Evolutionary conservation across 176 grass and related monocot species (phyloP).

Genomic region (Pontederia crassipes): DNA sequence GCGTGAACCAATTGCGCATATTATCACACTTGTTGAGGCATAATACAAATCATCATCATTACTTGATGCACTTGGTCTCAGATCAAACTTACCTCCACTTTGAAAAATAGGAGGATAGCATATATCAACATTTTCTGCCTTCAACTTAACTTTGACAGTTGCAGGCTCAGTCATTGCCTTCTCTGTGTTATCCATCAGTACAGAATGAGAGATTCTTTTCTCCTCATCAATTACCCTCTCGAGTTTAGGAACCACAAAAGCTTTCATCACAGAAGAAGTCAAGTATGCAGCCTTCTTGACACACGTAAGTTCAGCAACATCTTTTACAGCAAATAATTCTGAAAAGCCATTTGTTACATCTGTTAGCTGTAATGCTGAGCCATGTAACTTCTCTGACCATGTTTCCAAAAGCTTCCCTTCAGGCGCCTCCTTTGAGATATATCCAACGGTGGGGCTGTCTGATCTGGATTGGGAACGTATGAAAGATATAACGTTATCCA

Average conservation of each 20-base stretch:
- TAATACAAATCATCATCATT: conserved; percentile 80
- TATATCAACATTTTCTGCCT: conserved; percentile 86
- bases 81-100: conserved; percentile 86
- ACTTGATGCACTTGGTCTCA: conserved; percentile 68
- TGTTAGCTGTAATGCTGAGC: conserved; percentile 36
- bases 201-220: conserved; percentile 70
- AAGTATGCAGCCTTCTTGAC: conserved; percentile 70
- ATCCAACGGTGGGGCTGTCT: conserved; percentile 43
- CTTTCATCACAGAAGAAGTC: conserved; percentile 65
- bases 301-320: conserved; percentile 30
- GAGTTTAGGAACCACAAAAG: conserved; percentile 85
- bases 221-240: conserved; percentile 83
- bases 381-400: conserved; percentile 57
- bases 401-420: conserved; percentile 86
- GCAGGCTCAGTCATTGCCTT: conserved; percentile 72
- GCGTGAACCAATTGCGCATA: conserved; percentile 72
- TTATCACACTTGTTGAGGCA: conserved; percentile 79
- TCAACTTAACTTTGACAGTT: conserved; percentile 78
- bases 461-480: conserved; percentile 46
- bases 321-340: conserved; percentile 58
- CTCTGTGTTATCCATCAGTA: conserved; percentile 81
- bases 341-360: conserved; percentile 74
- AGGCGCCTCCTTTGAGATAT: conserved; percentile 64
- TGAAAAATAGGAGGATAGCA: conserved; percentile 94
- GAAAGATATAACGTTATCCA: conserved; percentile 61